Conservation (phyloP, 495 filamentous ascomycete species). For the Friedmanniomyces endolithicus region DNA sequence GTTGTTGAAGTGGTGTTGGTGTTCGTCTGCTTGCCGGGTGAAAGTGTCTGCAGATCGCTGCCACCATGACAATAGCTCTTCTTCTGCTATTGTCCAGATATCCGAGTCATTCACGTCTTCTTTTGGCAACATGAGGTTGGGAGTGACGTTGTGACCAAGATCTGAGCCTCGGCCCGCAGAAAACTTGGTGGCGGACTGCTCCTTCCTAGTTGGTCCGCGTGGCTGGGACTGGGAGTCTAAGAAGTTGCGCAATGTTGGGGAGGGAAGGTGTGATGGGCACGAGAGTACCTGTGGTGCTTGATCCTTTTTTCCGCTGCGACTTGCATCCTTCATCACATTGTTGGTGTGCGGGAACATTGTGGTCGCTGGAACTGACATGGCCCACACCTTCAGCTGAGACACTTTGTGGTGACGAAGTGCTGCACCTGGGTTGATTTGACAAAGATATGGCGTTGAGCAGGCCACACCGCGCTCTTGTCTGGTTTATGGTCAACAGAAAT, state of each 20-base stretch:
- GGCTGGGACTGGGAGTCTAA: neutral
- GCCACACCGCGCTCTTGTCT: too few species aligned
- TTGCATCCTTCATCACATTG: too few species aligned
- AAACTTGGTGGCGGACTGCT: neutral
- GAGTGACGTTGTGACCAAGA: neutral
- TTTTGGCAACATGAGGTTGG: neutral
- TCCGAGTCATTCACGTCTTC: neutral
- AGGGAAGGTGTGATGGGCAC: neutral
- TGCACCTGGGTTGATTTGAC: too few species aligned
- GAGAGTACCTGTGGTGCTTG: too few species aligned
- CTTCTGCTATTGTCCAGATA: neutral
- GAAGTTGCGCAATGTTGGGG: neutral
- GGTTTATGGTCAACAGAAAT: neutral
- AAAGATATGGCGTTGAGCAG: too few species aligned
- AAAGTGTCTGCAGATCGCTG: neutral
- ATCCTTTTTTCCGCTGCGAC: too few species aligned
- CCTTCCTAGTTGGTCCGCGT: neutral
- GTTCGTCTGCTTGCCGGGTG: neutral
- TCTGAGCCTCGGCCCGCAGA: neutral
- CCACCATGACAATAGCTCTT: neutral
- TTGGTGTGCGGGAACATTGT: too few species aligned
- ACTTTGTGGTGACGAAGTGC: too few species aligned
- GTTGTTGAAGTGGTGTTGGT: neutral
- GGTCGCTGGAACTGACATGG: too few species aligned
- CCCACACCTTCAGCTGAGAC: too few species aligned